A percentile compares a stretch with the other conserved stretches of the same genome.
phyloP scores from a whole-genome alignment of 2,329 filamentous ascomycete genomes.

The Camptophora hylomeconis region DNA sequence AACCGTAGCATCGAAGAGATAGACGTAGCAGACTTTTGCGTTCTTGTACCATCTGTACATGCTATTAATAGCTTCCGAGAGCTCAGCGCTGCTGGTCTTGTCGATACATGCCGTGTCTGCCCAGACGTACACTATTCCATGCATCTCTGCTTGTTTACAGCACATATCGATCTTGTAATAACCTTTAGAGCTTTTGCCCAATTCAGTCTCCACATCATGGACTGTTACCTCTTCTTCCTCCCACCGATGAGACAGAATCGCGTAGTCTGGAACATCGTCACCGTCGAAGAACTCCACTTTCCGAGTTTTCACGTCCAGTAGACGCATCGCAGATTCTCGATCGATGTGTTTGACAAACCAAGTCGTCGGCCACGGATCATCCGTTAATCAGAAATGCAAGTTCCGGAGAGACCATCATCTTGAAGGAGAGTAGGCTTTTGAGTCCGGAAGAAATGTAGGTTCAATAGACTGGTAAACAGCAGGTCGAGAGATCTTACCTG shows the following conservation, averaged over 20 bases:
- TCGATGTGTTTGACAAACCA: too few relatives aligned
- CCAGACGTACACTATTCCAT: conserved; percentile 6
- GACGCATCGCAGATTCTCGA: conserved; percentile 3
- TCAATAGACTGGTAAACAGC: too few relatives aligned
- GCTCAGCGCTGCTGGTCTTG: conserved; percentile 17
- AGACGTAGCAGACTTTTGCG: conserved; percentile 13
- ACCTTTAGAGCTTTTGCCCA: conserved; percentile 1
- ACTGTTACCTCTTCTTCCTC: conserved; percentile 16
- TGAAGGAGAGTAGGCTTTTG: too few relatives aligned
- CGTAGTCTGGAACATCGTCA: conserved; percentile 10
- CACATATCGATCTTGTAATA: conserved; percentile 4
- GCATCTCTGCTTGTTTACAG: conserved; percentile 1
- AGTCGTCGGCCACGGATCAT: too few relatives aligned
- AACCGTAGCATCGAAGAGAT: conserved; percentile 11
- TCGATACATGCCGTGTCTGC: conserved; percentile 15
- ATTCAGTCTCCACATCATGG: conserved; percentile 8
- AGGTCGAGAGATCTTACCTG: too few relatives aligned
- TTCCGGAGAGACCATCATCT: too few relatives aligned
- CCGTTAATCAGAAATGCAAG: too few relatives aligned
- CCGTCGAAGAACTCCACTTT: conserved; percentile 1
- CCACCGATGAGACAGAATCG: conserved; percentile 19
- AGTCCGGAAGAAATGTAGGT: too few relatives aligned
- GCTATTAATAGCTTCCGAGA: conserved; percentile 13
- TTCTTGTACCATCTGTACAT: conserved; percentile 17
- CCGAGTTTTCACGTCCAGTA: conserved; percentile 1